Base-by-base conservation (phyloP, 805 yeast species). In the Saturnispora diversa region DNA sequence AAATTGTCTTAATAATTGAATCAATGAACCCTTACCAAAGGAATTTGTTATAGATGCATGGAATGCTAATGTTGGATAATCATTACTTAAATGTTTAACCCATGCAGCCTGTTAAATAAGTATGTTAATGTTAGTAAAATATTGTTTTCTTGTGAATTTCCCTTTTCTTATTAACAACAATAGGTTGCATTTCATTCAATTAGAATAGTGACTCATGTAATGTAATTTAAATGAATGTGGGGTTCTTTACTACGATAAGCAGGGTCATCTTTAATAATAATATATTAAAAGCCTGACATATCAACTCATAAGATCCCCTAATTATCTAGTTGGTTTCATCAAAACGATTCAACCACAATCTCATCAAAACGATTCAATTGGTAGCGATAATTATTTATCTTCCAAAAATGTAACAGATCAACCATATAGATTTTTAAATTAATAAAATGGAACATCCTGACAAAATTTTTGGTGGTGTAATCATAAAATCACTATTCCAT, bases 351-450 rank as follows among this genome's bases (percentile, higher is more conserved):
- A 26, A 26, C n/a, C n/a, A n/a, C n/a, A 26, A 20, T 19, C 13
- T 21, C 5, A 31, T 12, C 22, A 31, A 31, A 33, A 24, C 8
- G 21, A 16, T n/a, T 21, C 21, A 31, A 12, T 15, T 19, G 30
- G n/a, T n/a, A n/a, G 35, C 42, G 42, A 31, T 11, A 32, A 15
- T 64, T 63, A 67, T 84, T 74, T 52, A 60, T 88, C 78, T 88
- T 72, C 97, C 97, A 88, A 84, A 77, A 94, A 80, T 76, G 90
- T 90, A 88, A 90, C 97, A 88, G 97, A 82, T 82, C 68, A 65
- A 68, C 66, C 68, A 54, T 69, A 73, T 75, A 38, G 46, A 47
- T n/a, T 10, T 15, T 5, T 27, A 22, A 16, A 15, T 13, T 16
- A 12, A 26, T n/a, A 15, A 36, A 46, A 51, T 57, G 58, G 69